Evolutionary conservation across 2,329 filamentous ascomycete genomes (phyloP).

Genomic region (Botryotinia convoluta): DNA sequence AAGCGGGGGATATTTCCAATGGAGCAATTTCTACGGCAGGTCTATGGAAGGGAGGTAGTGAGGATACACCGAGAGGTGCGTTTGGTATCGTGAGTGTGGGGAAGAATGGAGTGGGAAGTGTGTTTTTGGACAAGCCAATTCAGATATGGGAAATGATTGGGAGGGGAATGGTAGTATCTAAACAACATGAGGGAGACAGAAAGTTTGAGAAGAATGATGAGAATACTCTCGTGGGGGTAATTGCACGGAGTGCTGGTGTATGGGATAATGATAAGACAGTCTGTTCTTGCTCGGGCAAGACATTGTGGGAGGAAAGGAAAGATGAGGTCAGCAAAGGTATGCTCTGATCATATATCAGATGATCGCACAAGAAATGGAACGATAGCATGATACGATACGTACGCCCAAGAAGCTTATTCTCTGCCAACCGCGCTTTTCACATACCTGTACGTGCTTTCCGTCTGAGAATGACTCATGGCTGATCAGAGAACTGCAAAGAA

Average conservation of each 20-base stretch:
- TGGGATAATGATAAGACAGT: constrained; percentile 99
- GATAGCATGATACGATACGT: constrained; percentile 12
- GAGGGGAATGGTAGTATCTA: constrained; percentile 82
- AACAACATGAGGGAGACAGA: constrained; percentile 56
- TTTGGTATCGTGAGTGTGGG: constrained; percentile 77
- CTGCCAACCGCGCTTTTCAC: background rate
- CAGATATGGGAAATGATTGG: constrained; percentile 97
- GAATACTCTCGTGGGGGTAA: constrained; percentile 86
- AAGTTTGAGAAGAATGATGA: constrained; percentile 69
- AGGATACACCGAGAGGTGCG: constrained; percentile 51
- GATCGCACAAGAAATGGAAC: constrained; percentile 27
- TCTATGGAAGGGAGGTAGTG: constrained; percentile 61
- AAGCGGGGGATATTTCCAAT: constrained; percentile 80
- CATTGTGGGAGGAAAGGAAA: constrained; percentile 92
- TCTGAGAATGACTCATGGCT: background rate
- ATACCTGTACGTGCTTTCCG: background rate
- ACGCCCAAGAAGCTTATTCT: background rate
- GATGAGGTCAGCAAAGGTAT: constrained; percentile 90
- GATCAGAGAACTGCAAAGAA: constrained; percentile 16
- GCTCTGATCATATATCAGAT: constrained; percentile 54
- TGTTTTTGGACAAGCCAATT: constrained; percentile 78
- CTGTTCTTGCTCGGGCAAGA: constrained; percentile 96
- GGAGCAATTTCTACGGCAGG: constrained; percentile 81
- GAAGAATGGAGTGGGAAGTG: constrained; percentile 70
- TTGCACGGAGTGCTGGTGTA: constrained; percentile 92